Base-by-base conservation (phyloP, 2,329 filamentous ascomycete genomes). In the Triangularia verruculosa region DNA sequence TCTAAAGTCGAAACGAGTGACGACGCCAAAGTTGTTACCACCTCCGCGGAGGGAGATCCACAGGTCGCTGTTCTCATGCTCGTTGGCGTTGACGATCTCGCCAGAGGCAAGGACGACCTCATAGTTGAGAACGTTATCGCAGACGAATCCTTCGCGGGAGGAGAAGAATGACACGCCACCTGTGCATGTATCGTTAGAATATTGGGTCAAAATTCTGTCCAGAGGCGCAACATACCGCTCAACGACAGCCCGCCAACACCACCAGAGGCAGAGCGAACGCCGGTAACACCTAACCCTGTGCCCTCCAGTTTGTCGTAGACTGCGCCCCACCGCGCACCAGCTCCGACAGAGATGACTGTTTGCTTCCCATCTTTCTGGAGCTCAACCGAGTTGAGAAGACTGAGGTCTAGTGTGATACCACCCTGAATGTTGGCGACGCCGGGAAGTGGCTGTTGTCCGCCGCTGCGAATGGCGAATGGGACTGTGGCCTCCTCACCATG, bases 31-130 rank as follows among this genome's bases (percentile, higher is more conserved):
- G 66, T 80, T 82, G 64, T 75, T 78, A 22, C 74, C 72, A 27
- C 79, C 79, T 8, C 79, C 80, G n/a, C 76, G 75, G 4, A 81
- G 70, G 1, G 79, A 78, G 57, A 72, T 73, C 69, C 72, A 81
- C 1, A 82, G 73, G 59, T 82, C 78, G 0, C 70, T 12, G 62
- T 80, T 74, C 5, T 72, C 60, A 0, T 66, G 53, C 0, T 64
- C 66, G 47, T 75, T 79, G 9, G 76, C 79, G 9, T 76, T 75
- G 20, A 80, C 69, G 24, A 80, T 72, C 1, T 67, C 34, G 3
- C 80, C 79, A 17, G 73, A 70, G 0, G 76, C 74, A 0, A 80
- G 72, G 5, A 82, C 78, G 25, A 82, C 73, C 62, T 80, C 72
- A 56, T 71, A 78, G 59, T 73, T 75, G 32, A 69, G 53, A 3